Percentiles rank a stretch among this genome's conserved stretches.
phyloP scores from a whole-genome alignment of 805 yeast species.

The Saccharomycopsis fermentans region DNA sequence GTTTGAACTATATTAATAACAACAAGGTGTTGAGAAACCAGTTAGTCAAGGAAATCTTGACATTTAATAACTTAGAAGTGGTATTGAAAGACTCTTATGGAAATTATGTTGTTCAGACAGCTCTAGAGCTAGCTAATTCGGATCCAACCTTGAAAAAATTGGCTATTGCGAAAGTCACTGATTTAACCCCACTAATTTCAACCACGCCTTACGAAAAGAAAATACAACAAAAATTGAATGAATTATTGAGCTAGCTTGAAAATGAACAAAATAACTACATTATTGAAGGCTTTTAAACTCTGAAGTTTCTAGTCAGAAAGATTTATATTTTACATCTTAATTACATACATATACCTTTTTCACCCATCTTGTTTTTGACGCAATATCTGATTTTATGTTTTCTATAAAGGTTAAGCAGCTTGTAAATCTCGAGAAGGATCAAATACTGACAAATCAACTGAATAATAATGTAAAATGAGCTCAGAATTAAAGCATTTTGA shows the following conservation, averaged over 20 bases:
- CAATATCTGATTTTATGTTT: not conserved
- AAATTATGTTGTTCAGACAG: conserved; percentile 87
- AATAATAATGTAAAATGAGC: too few species aligned
- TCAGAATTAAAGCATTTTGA: too few species aligned
- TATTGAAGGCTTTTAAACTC: too few species aligned
- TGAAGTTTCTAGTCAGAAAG: not conserved
- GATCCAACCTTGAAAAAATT: conserved; percentile 20
- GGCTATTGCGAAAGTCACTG: conserved; percentile 27
- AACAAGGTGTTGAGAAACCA: conserved; percentile 31
- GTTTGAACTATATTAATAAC: conserved; percentile 40
- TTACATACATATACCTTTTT: not conserved
- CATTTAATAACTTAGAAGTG: conserved; percentile 41
- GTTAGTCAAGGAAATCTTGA: conserved; percentile 44
- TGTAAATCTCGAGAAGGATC: not conserved
- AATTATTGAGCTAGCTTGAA: conserved; percentile 8
- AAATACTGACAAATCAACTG: too few species aligned
- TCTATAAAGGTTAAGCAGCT: not conserved
- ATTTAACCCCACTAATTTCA: conserved; percentile 41
- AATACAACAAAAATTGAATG: conserved; percentile 44
- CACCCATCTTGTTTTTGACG: not conserved
- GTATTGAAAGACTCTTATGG: conserved; percentile 87
- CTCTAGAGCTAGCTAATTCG: conserved; percentile 21
- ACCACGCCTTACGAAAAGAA: conserved; percentile 56
- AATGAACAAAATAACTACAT: not conserved
- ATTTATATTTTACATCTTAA: too few species aligned